Base-by-base conservation (phyloP, 78 protist species). In the Dictyostelium capitatum region DNA sequence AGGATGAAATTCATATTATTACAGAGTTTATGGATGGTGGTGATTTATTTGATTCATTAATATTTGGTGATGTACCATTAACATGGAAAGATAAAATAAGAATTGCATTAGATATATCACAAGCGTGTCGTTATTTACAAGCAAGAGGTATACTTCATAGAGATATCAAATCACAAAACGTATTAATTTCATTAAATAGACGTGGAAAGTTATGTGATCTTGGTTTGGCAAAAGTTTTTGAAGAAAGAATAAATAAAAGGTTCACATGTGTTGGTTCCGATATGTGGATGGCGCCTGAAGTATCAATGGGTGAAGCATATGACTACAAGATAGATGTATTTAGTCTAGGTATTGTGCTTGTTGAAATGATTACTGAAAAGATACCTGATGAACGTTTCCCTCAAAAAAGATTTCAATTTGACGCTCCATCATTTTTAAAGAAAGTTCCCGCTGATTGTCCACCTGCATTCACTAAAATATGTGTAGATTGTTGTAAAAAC, bases 161-260 rank as follows among this genome's bases (percentile, higher is more conserved):
- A 17, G 95, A 91, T 74, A n/a, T 95, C 46, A 97, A 97, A 93
- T 79, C 96, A 37, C 97, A 95, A 73, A 98, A 98, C 85, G 54
- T 98, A 50, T 95, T 98, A 53, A 74, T 98, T 32, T 92, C 94
- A 2, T 32, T 87, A 19, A 89, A 90, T 32, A 78, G 65, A 53
- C 80, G 89, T 23, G 96, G 96, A 54, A 91, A 91, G 17, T 90
- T 91, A 11, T 91, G 95, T 74, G 95, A 91, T 82, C 59, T 91
- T 1, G 95, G 95, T 70, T 56, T 91, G 20, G 95, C 95, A 20
- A 47, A 89, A 41, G 89, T 82, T 4, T 82, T 91, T 53, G 93
- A 89, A 17, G 93, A 87, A 37, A 74, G 74, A n/a, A 82, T 54
- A 41, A 91, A 91, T 46, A 91, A 91, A 53, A 51, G 95, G 47